Evolutionary conservation across 345 rosid species (phyloP), one percentile per base, ranked within the genome.

Genomic region (Brassica nigra): DNA sequence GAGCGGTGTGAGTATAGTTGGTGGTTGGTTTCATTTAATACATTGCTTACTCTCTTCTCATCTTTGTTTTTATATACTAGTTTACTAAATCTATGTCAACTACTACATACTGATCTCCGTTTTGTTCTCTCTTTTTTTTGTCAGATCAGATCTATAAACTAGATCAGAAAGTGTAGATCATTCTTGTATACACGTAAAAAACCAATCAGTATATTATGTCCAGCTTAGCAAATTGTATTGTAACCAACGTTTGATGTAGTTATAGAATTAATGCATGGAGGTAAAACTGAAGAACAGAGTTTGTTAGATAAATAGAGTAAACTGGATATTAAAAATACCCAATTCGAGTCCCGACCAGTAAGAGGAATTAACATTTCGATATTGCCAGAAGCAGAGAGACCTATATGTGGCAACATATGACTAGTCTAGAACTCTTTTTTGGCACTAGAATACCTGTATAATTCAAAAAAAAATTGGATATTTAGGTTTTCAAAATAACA

Each of bases 11-110:
- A 37, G 76, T 29, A 44, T 75, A 42, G 83, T 15, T 76, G 76
- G 83, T 80, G 0, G 83, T 80, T 80, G 83, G 83, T 70, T 70
- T 70, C 80, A 75, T 80, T 80, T 65, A 80, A 39, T 75, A n/a
- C 63, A 20, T 52, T 70, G 73, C 68, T 31, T 62, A 8, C 69
- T 76, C 75, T 58, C 73, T 49, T 67, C 75, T 70, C 6, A 70
- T 63, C 12, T 37, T 29, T 55, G 18, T 20, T 16, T 65, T 55
- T 44, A 44, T 10, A 6, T 71, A 36, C 52, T 64, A 64, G 59
- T 64, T 77, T 4, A 63, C 12, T 70, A 63, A 62, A 14, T 49
- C 55, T 33, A 20, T 62, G 37, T 37, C 64, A 33, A 52, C 15
- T 62, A 47, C 63, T 47, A 33, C 29, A 16, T 62, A 70, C 70